phyloP scores from a whole-genome alignment of 2,329 filamentous ascomycete species.

The Claviceps capensis region DNA sequence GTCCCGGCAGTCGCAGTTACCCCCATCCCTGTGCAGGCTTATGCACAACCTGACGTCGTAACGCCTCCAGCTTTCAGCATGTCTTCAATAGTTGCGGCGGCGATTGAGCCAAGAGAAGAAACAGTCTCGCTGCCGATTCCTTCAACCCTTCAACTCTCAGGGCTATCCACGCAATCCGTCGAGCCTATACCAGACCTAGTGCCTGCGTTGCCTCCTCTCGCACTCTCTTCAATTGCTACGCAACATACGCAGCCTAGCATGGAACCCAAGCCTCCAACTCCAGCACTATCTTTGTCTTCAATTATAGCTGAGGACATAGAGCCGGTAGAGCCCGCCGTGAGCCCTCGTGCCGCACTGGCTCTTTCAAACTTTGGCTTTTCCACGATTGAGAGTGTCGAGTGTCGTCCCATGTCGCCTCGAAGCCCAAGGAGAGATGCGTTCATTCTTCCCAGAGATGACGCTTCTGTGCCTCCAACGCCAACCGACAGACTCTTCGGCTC shows the following conservation, averaged over 20 bases:
- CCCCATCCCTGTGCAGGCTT: conserved; percentile 1
- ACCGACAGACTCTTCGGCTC: conserved; percentile 27
- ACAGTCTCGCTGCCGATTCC: conserved; percentile 10
- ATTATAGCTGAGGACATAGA: conserved; percentile 22
- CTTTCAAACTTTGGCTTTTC: conserved; percentile 28
- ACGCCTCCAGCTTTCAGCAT: conserved; percentile 13
- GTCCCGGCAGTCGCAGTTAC: not conserved
- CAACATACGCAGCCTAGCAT: conserved; percentile 17
- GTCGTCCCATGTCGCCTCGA: conserved; percentile 30
- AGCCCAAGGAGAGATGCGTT: conserved; percentile 42
- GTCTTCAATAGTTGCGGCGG: conserved; percentile 17
- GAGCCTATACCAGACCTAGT: conserved; percentile 19
- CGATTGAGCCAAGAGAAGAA: conserved; percentile 22
- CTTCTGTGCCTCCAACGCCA: conserved; percentile 24
- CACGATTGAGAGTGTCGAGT: conserved; percentile 30
- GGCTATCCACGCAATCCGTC: conserved; percentile 22
- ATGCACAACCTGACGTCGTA: not conserved
- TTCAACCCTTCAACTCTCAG: conserved; percentile 20
- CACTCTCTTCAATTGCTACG: conserved; percentile 17
- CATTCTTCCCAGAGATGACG: conserved; percentile 37
- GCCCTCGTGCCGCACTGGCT: conserved; percentile 14
- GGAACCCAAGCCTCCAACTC: conserved; percentile 11
- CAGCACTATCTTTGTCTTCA: conserved; percentile 22
- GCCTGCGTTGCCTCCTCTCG: conserved; percentile 13
- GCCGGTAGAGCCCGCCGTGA: conserved; percentile 24